Evolutionary conservation across 2,329 filamentous ascomycete genomes (phyloP).

Genomic region (Camillea tinctor): DNA sequence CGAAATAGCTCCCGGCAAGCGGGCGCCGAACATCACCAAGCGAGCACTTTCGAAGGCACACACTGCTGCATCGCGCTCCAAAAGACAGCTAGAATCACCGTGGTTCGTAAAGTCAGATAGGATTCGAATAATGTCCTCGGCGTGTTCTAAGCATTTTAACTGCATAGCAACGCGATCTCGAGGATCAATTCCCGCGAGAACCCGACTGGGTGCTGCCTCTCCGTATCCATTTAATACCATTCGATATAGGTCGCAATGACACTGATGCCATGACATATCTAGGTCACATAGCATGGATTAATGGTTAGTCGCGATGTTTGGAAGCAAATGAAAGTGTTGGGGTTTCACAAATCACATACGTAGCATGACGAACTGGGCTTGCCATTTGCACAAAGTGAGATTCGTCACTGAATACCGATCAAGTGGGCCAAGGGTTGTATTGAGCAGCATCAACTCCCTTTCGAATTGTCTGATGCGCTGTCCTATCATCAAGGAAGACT

Average conservation of each 20-base stretch:
- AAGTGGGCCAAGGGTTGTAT: conserved; percentile 15
- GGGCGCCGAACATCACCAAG: conserved; percentile 35
- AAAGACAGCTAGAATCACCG: conserved; percentile 23
- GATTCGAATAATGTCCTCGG: conserved; percentile 38
- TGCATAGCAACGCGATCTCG: conserved; percentile 32
- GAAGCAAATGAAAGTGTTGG: not conserved
- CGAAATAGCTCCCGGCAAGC: conserved; percentile 17
- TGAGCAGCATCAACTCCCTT: conserved; percentile 22
- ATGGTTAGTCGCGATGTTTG: too few species aligned
- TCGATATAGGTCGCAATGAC: conserved; percentile 44
- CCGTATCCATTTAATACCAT: conserved; percentile 41
- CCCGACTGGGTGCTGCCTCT: conserved; percentile 36
- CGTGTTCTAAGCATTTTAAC: conserved; percentile 37
- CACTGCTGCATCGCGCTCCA: conserved; percentile 42
- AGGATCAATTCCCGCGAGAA: conserved; percentile 29
- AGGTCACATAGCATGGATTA: too few species aligned
- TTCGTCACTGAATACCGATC: conserved; percentile 27
- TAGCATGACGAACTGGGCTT: conserved; percentile 31
- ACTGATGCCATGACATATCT: conserved; percentile 39
- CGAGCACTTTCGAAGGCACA: conserved; percentile 43
- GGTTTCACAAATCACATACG: conserved; percentile 9
- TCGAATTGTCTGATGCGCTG: conserved; percentile 26
- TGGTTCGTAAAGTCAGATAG: conserved; percentile 29
- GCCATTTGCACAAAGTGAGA: conserved; percentile 22
- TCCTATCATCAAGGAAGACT: conserved; percentile 24